Conservation (phyloP, 768 basidiomycete species). For the Suillus plorans region DNA sequence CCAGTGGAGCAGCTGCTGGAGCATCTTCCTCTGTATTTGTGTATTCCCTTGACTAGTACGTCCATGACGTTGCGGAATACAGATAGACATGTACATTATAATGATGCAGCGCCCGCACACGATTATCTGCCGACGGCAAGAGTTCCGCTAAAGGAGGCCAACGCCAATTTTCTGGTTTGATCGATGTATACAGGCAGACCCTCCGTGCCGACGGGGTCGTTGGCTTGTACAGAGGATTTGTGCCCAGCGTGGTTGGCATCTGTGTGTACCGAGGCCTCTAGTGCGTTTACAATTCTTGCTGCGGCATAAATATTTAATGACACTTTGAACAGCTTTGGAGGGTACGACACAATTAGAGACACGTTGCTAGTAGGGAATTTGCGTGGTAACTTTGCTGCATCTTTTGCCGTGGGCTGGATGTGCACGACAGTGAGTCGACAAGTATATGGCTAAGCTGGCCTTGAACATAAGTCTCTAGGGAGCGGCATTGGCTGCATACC, state of each 20-base stretch:
- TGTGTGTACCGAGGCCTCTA: slow-evolving; percentile 45
- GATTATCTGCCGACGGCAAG: slow-evolving; percentile 41
- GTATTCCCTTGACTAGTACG: slow-evolving; percentile 46
- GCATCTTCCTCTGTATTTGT: slow-evolving; percentile 43
- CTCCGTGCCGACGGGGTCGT: slow-evolving; percentile 38
- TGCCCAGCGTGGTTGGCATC: slow-evolving; percentile 42
- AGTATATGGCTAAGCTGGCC: background rate
- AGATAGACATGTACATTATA: background rate
- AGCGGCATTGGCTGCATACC: slow-evolving; percentile 40
- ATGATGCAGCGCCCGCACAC: slow-evolving; percentile 36
- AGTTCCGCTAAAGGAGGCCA: slow-evolving; percentile 36
- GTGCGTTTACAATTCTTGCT: slow-evolving; percentile 22
- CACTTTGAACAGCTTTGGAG: slow-evolving; percentile 36
- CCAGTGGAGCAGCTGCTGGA: slow-evolving; percentile 44
- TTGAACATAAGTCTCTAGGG: slow-evolving; percentile 21
- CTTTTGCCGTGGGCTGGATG: slow-evolving; percentile 42
- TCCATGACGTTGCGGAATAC: background rate
- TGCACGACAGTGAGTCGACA: slow-evolving; percentile 36
- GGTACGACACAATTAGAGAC: slow-evolving; percentile 41
- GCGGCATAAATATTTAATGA: background rate
- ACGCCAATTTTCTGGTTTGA: slow-evolving; percentile 40
- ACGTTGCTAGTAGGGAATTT: slow-evolving; percentile 39
- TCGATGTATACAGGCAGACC: slow-evolving; percentile 45
- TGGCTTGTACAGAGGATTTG: slow-evolving; percentile 44
- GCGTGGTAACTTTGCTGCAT: slow-evolving; percentile 39